A percentile compares a stretch with the other conserved stretches of the same genome.
Evolutionary conservation across 345 rosid genomes (phyloP).

Genomic region (Balakata baccata): DNA sequence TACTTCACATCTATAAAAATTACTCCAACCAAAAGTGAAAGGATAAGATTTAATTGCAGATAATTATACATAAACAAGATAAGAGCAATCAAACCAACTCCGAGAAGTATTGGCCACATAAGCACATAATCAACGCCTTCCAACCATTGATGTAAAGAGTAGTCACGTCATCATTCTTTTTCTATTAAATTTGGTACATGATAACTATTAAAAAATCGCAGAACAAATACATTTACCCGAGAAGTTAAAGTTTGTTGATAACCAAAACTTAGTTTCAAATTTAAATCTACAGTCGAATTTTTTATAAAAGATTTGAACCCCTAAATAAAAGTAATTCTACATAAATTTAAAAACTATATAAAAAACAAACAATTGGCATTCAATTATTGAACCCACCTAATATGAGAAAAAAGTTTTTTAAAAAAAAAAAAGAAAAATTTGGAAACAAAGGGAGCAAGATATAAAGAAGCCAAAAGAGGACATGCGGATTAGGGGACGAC

Average conservation of each 20-base stretch:
- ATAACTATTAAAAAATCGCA: no score
- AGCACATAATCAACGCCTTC: no score
- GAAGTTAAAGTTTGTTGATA: no score
- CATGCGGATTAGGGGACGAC: background rate
- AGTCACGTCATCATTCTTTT: no score
- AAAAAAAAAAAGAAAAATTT: background rate
- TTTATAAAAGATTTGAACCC: no score
- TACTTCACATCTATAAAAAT: background rate
- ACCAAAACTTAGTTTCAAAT: no score
- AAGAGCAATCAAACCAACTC: background rate
- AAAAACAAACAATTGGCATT: background rate
- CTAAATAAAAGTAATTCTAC: no score
- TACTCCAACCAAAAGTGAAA: background rate
- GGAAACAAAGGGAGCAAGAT: background rate
- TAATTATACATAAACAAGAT: background rate
- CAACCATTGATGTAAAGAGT: no score
- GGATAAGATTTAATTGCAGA: background rate
- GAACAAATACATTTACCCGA: no score
- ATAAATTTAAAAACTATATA: no score
- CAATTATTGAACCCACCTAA: background rate
- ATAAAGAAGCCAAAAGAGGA: background rate
- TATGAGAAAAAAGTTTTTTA: background rate
- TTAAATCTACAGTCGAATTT: no score
- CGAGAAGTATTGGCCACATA: background rate
- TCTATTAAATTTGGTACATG: no score